Conservation (phyloP, 2,329 filamentous ascomycete genomes). For the Pseudonectria foliicola region DNA sequence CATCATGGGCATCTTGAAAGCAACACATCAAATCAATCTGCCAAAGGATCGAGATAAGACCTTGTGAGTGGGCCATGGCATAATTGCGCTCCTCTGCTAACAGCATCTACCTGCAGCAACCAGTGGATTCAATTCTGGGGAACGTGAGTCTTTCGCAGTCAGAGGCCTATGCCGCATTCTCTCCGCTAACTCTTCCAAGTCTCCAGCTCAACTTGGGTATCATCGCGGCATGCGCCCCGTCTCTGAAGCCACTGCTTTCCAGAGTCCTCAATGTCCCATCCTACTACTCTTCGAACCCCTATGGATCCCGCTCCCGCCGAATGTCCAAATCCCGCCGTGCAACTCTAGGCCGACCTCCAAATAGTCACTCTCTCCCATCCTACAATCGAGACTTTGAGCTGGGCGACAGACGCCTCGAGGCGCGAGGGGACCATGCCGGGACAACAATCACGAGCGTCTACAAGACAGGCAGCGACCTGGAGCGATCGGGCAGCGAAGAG, state of each 20-base stretch:
- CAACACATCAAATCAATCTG: constrained; percentile 29
- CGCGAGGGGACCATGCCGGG: background rate
- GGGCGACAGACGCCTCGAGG: constrained; percentile 7
- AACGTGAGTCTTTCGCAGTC: constrained; percentile 21
- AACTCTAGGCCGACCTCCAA: constrained; percentile 1
- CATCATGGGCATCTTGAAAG: constrained; percentile 32
- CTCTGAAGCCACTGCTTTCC: constrained; percentile 30
- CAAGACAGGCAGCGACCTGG: constrained; percentile 1
- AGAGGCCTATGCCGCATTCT: too few species aligned
- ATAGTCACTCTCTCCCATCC: constrained; percentile 2
- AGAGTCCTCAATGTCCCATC: constrained; percentile 21
- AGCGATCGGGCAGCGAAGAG: constrained; percentile 8
- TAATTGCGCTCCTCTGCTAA: background rate
- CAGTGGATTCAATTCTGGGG: constrained; percentile 25
- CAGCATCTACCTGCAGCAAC: constrained; percentile 6
- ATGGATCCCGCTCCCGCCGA: constrained; percentile 4
- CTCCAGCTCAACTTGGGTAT: constrained; percentile 35
- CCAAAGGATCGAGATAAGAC: constrained; percentile 25
- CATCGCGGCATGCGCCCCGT: constrained; percentile 32
- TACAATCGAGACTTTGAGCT: constrained; percentile 8
- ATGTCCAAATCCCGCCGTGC: constrained; percentile 4
- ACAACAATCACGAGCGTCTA: constrained; percentile 6
- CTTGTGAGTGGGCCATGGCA: constrained; percentile 12
- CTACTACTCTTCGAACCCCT: constrained; percentile 1
- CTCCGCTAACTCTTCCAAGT: constrained; percentile 17